phyloP scores from a whole-genome alignment of 2,329 filamentous ascomycete genomes.

The Apiospora saccharicola region DNA sequence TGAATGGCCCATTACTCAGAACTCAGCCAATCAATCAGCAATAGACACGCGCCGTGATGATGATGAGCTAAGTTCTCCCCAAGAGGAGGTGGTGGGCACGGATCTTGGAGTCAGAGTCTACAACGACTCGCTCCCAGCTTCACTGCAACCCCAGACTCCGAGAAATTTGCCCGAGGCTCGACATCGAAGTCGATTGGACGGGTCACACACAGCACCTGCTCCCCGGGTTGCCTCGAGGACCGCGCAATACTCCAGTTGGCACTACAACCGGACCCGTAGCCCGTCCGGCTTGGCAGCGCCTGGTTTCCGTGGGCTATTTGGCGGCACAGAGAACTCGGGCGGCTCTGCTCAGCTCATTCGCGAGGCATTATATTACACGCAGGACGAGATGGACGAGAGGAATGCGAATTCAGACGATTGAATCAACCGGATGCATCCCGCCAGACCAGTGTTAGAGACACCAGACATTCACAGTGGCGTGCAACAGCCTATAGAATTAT shows the following conservation, averaged over 20 bases:
- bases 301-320: slow-evolving; percentile 56
- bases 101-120: slow-evolving; percentile 50
- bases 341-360: slow-evolving; percentile 37
- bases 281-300: slow-evolving; percentile 49
- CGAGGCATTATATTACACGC: background rate
- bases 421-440: background rate
- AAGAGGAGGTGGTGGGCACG: slow-evolving; percentile 28
- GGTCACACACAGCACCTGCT: slow-evolving; percentile 53
- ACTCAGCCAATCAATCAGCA: slow-evolving; percentile 31
- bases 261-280: slow-evolving; percentile 40
- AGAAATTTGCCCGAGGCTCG: slow-evolving; percentile 57
- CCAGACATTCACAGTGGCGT: background rate
- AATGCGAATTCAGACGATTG: background rate
- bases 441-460: background rate
- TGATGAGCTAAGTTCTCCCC: slow-evolving; percentile 25
- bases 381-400: background rate
- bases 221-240: slow-evolving; percentile 29
- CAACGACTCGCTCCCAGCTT: slow-evolving; percentile 53
- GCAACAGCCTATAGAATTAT: background rate
- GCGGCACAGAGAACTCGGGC: slow-evolving; percentile 56
- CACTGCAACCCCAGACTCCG: slow-evolving; percentile 58
- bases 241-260: slow-evolving; percentile 27
- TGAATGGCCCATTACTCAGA: slow-evolving; percentile 32
- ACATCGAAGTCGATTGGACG: slow-evolving; percentile 52
- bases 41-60: background rate